Evolutionary conservation across 225 moss, liverwort and hornwort genomes (phyloP).

Genomic region (Polytrichum commune): DNA sequence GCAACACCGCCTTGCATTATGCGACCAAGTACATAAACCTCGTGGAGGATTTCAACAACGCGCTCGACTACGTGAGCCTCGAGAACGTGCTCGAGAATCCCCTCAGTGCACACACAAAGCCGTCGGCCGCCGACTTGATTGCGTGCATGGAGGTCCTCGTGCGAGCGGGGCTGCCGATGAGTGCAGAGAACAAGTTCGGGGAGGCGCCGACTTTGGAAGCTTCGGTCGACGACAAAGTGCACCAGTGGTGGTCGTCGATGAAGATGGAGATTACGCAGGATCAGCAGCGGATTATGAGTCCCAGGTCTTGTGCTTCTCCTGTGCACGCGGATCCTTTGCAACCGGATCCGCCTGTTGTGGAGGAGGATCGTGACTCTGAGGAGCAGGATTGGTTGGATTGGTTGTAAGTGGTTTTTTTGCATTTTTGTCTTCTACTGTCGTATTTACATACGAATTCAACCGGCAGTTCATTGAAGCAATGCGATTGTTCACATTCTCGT

Average conservation of each 20-base stretch:
- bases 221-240: background rate
- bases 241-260: background rate
- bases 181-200: background rate
- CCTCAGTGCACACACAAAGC: background rate
- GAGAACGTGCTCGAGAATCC: background rate
- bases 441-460: too few relatives aligned
- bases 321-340: too few relatives aligned
- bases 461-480: too few relatives aligned
- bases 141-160: background rate
- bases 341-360: too few relatives aligned
- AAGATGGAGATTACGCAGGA: too few relatives aligned
- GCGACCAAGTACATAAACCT: background rate
- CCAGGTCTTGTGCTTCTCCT: too few relatives aligned
- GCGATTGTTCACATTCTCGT: too few relatives aligned
- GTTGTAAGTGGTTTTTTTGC: too few relatives aligned
- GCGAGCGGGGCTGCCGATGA: background rate
- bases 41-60: background rate
- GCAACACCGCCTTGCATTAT: slow-evolving; percentile 9
- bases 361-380: too few relatives aligned
- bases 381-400: too few relatives aligned
- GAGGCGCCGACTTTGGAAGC: background rate
- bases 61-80: background rate
- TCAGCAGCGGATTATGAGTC: too few relatives aligned
- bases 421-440: too few relatives aligned
- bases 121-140: background rate